phyloP scores from a whole-genome alignment of 1,139 yeast genomes.

The Candida glucosophila region DNA sequence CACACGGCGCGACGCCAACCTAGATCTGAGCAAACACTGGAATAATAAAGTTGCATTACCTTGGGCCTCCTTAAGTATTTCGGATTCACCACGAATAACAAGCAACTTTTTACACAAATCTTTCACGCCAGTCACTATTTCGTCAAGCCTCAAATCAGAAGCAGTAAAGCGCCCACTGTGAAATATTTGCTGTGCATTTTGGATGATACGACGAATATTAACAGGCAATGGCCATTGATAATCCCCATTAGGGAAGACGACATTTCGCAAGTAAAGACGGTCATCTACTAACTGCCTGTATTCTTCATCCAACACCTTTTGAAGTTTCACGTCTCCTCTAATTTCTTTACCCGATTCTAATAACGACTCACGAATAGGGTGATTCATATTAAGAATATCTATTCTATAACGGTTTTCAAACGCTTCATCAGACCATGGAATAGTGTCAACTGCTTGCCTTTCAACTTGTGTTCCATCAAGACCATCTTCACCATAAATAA shows the following conservation, averaged over 20 bases:
- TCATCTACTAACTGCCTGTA: constrained; percentile 69
- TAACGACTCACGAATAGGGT: constrained; percentile 58
- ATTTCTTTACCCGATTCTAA: constrained; percentile 89
- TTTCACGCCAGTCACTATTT: constrained; percentile 68
- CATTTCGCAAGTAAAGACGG: constrained; percentile 68
- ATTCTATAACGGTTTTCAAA: constrained; percentile 83
- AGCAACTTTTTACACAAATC: constrained; percentile 57
- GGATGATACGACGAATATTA: constrained; percentile 90
- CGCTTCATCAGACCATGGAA: constrained; percentile 81
- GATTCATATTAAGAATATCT: constrained; percentile 69
- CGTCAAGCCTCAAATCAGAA: constrained; percentile 79
- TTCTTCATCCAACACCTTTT: constrained; percentile 75
- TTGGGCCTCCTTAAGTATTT: constrained; percentile 76
- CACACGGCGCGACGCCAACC: constrained; percentile 85
- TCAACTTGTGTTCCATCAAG: constrained; percentile 97
- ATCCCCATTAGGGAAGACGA: constrained; percentile 88
- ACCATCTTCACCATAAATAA: constrained; percentile 98
- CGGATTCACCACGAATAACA: constrained; percentile 79
- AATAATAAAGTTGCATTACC: constrained; percentile 83
- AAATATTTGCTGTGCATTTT: constrained; percentile 96
- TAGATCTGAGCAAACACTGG: constrained; percentile 86
- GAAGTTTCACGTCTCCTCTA: constrained; percentile 81
- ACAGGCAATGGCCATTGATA: constrained; percentile 97
- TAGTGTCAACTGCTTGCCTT: constrained; percentile 92
- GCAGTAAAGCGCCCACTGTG: constrained; percentile 87